Evolutionary conservation across 2,329 filamentous ascomycete genomes (phyloP), one percentile per base, ranked within the genome.

Genomic region (Didymella sp.): DNA sequence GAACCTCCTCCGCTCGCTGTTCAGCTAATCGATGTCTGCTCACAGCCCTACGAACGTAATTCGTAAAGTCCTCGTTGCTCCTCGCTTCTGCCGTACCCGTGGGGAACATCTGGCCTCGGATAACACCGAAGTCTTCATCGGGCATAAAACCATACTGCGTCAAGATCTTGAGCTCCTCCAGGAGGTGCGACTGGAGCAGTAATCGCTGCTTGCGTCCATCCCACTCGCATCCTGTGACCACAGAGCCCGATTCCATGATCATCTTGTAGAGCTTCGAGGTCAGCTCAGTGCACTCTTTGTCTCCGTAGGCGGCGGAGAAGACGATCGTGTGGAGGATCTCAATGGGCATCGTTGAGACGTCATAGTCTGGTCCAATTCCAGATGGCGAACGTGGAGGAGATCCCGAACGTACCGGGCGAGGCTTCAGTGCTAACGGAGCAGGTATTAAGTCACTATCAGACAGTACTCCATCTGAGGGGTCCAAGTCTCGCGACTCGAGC

Each of bases 31-130:
- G n/a, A 12, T 24, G 35, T 1, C 17, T 21, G 8, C 19, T 8
- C 6, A 51, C 35, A 38, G 47, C 35, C 22, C 35, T 22, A 1
- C 13, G 28, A 31, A 56, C 37, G 21, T 51, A 56, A 6, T 3
- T 12, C 9, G 7, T 31, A 2, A 56, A 37, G n/a, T 51, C 33
- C 9, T 9, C 21, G n/a, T 33, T 24, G 0, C 28, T 37, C 35
- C 51, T 27, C 28, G 27, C 1, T 28, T 35, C 35, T 15, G 53
- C 47, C 1, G 4, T 30, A 11, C 6, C n/a, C 2, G 27, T 51
- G 7, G 47, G 47, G 21, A 46, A 56, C 6, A 56, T 11, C 22
- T 56, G 53, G 17, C 21, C 25, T 6, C 42, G 53, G 4, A 51
- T 12, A 1, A 38, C 33, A 3, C 12, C n/a, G 15, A 51, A 47